These are phyloP conservation scores for Aspergillus sp. DNA, from an alignment of 2,329 filamentous ascomycete genomes.

Conservation along the genomic window DNA sequence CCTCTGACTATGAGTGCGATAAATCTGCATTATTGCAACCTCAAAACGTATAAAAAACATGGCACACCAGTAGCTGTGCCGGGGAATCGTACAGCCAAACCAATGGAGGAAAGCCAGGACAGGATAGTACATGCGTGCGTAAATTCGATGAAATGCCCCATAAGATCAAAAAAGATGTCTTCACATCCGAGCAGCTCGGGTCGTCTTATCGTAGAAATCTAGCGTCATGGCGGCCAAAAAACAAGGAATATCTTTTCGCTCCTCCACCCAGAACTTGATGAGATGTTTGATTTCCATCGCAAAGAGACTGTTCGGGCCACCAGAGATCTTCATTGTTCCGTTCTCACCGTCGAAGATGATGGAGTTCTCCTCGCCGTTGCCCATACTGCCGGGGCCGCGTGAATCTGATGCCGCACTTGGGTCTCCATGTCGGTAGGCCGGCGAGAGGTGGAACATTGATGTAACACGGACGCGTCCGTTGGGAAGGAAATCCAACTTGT, in stretches of 20 bases:
- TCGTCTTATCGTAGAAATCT: constrained; percentile 77
- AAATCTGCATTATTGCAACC: no score
- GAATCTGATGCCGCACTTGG: constrained; percentile 60
- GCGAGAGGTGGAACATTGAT: constrained; percentile 73
- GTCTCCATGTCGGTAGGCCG: constrained; percentile 42
- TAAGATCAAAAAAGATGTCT: neutral
- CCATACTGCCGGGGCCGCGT: constrained; percentile 41
- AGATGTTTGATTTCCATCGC: constrained; percentile 78
- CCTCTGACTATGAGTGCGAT: no score
- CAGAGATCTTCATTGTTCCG: constrained; percentile 96
- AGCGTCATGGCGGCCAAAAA: constrained; percentile 87
- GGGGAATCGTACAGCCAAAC: constrained; percentile 24
- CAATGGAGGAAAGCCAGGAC: neutral
- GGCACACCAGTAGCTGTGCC: constrained; percentile 20
- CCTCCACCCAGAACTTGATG: constrained; percentile 94
- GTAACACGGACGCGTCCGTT: constrained; percentile 94
- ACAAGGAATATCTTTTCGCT: constrained; percentile 88
- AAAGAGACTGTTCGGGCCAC: constrained; percentile 82
- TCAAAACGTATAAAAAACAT: constrained; percentile 12
- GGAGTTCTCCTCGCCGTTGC: constrained; percentile 51
- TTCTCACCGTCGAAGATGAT: constrained; percentile 88
- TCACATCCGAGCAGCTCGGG: constrained; percentile 38
- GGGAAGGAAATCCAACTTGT: constrained; percentile 94
- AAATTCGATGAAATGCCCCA: constrained; percentile 3
- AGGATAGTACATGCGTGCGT: neutral